Evolutionary conservation across 164 flowering plant genomes (phyloP).

Genomic region (Tetracentron sinense): DNA sequence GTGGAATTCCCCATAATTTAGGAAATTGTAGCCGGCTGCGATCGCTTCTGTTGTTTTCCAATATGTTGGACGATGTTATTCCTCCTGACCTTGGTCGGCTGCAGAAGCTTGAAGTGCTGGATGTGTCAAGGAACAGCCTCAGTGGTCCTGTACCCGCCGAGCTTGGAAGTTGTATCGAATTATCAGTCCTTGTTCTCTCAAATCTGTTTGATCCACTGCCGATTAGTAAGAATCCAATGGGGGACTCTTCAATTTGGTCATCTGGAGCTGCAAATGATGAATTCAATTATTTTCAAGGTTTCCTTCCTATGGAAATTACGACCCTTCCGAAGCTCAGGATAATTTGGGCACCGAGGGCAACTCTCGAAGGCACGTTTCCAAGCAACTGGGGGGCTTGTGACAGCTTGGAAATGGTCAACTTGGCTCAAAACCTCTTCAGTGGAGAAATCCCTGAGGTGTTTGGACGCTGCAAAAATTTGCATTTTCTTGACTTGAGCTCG

Average conservation of each 20-base stretch:
- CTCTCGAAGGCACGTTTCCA: conserved; percentile 53
- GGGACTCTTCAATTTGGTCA: conserved; percentile 10
- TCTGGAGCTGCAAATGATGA: conserved; percentile 38
- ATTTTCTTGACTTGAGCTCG: conserved; percentile 57
- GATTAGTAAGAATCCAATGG: too few species aligned
- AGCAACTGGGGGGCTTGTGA: conserved; percentile 66
- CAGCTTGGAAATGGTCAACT: conserved; percentile 69
- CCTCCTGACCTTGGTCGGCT: conserved; percentile 26
- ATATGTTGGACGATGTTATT: conserved; percentile 21
- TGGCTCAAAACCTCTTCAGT: conserved; percentile 52
- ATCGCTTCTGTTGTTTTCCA: conserved; percentile 27
- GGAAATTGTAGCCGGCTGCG: conserved; percentile 7
- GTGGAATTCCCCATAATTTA: conserved; percentile 20
- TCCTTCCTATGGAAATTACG: conserved; percentile 53
- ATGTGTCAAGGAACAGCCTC: conserved; percentile 58
- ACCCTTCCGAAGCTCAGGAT: conserved; percentile 65
- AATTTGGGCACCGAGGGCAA: conserved; percentile 79
- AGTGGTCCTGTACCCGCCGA: conserved; percentile 45
- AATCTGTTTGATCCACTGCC: conserved; percentile 46
- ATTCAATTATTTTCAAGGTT: conserved; percentile 64
- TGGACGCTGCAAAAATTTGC: conserved; percentile 49
- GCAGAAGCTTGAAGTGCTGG: conserved; percentile 43
- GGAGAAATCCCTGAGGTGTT: conserved; percentile 49
- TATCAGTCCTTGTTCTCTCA: conserved; percentile 65
- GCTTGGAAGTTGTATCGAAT: conserved; percentile 37